These are phyloP conservation scores for Suhomyces anneliseae DNA, from an alignment of 1,139 yeast species.

Conservation along the genomic window DNA sequence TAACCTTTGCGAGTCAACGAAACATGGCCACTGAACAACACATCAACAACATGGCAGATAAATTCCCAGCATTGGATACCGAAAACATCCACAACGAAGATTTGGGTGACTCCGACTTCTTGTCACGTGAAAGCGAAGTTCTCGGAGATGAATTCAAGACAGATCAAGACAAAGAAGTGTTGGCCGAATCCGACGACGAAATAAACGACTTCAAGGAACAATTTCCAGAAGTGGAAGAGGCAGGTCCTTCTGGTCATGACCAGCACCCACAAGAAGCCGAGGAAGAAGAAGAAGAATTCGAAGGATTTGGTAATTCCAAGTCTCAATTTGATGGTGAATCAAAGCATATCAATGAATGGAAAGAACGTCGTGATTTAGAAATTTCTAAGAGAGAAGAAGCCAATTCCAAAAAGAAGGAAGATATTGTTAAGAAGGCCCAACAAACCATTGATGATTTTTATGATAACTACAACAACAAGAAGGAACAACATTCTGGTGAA, in stretches of 20 bases:
- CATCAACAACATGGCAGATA: slow-evolving; percentile 62
- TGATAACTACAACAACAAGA: slow-evolving; percentile 86
- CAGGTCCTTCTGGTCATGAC: slow-evolving; percentile 11
- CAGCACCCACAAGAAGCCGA: slow-evolving; percentile 18
- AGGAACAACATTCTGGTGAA: slow-evolving; percentile 66
- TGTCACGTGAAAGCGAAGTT: slow-evolving; percentile 80
- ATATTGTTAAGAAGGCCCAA: slow-evolving; percentile 75
- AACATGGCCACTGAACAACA: background rate
- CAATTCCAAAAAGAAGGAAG: slow-evolving; percentile 64
- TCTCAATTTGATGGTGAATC: slow-evolving; percentile 44
- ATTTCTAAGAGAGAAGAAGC: slow-evolving; percentile 79
- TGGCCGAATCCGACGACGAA: slow-evolving; percentile 56
- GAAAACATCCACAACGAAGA: slow-evolving; percentile 34
- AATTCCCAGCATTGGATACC: slow-evolving; percentile 79
- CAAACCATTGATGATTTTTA: slow-evolving; percentile 90
- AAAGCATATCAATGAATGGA: slow-evolving; percentile 73
- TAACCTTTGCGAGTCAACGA: background rate
- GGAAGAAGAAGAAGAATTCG: slow-evolving; percentile 27
- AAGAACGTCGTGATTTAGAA: slow-evolving; percentile 77
- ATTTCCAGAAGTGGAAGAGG: slow-evolving; percentile 57
- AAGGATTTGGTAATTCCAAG: slow-evolving; percentile 23
- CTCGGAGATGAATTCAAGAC: slow-evolving; percentile 81
- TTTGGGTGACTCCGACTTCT: slow-evolving; percentile 56
- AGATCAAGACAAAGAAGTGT: slow-evolving; percentile 59
- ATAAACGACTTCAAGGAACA: slow-evolving; percentile 66